A percentile compares a stretch with the other conserved stretches of the same genome.
Evolutionary conservation across 2,329 filamentous ascomycete genomes (phyloP).

Genomic region (Talaromyces sp.): DNA sequence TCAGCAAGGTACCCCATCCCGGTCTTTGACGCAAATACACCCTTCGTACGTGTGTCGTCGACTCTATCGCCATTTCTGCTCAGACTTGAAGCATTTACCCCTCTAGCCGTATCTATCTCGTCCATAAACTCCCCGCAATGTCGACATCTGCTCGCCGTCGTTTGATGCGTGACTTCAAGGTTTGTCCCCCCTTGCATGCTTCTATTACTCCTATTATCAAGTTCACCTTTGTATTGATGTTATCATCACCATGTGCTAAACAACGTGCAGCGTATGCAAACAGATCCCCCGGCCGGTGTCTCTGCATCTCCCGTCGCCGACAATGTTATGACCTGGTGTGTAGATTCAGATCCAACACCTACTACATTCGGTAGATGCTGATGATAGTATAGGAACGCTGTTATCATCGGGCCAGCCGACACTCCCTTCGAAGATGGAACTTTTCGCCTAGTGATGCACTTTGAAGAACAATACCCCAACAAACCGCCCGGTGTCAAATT

Average conservation of each 20-base stretch:
- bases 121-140: constrained; percentile 49
- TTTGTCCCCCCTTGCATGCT: constrained; percentile 41
- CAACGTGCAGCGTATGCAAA: constrained; percentile 83
- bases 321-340: constrained; percentile 42
- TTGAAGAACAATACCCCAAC: constrained; percentile 98
- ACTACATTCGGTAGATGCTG: constrained; percentile 21
- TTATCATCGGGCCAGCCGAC: constrained; percentile 94
- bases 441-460: constrained; percentile 97
- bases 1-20: not conserved
- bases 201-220: not conserved
- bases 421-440: constrained; percentile 98
- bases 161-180: constrained; percentile 99
- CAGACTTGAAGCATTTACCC: not conserved
- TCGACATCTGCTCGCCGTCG: constrained; percentile 93
- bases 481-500: constrained; percentile 98
- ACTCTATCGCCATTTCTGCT: not conserved
- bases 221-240: not conserved
- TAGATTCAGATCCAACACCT: not conserved
- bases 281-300: constrained; percentile 92
- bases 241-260: not conserved
- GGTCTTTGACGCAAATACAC: not conserved
- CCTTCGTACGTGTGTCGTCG: not conserved
- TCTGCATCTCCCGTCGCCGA: constrained; percentile 86
- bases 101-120: not conserved
- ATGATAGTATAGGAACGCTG: constrained; percentile 72